phyloP scores from a whole-genome alignment of 495 filamentous ascomycete species.

The Lasiosphaeriaceae sp. region DNA sequence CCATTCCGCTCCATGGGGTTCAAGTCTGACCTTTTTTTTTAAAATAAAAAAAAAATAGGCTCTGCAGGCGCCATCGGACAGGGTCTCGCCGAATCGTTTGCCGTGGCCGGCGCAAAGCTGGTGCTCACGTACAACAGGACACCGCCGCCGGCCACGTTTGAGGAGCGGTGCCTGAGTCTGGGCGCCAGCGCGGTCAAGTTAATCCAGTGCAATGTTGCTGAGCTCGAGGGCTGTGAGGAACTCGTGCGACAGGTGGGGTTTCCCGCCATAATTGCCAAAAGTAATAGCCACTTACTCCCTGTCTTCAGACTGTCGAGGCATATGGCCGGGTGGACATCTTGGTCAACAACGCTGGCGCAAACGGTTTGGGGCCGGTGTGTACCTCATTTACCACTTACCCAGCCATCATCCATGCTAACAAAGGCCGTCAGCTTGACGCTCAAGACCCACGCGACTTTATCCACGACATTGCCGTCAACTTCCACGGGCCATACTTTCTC shows the following conservation, averaged over 20 bases:
- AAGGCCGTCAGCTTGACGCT: conserved; percentile 14
- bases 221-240: conserved; percentile 23
- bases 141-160: conserved; percentile 18
- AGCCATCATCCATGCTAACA: not conserved
- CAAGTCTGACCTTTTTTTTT: no score
- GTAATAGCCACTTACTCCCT: not conserved
- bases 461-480: conserved; percentile 55
- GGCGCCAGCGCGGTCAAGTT: conserved; percentile 24
- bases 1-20: no score
- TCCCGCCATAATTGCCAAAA: not conserved
- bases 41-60: conserved; percentile 5
- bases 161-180: conserved; percentile 17
- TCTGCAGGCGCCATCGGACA: conserved; percentile 28
- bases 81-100: conserved; percentile 31
- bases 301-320: conserved; percentile 5
- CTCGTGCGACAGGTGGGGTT: conserved; percentile 19
- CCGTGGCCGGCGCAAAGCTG: conserved; percentile 29
- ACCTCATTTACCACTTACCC: not conserved
- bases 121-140: conserved; percentile 33
- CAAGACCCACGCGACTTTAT: conserved; percentile 43
- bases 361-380: conserved; percentile 24
- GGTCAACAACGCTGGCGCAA: conserved; percentile 33
- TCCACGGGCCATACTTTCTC: conserved; percentile 44
- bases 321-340: conserved; percentile 24
- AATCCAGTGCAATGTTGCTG: conserved; percentile 25